A percentile compares a stretch with the other conserved stretches of the same genome.
Conservation (phyloP, 805 yeast species). For the Teunomyces barrocoloradensis region DNA sequence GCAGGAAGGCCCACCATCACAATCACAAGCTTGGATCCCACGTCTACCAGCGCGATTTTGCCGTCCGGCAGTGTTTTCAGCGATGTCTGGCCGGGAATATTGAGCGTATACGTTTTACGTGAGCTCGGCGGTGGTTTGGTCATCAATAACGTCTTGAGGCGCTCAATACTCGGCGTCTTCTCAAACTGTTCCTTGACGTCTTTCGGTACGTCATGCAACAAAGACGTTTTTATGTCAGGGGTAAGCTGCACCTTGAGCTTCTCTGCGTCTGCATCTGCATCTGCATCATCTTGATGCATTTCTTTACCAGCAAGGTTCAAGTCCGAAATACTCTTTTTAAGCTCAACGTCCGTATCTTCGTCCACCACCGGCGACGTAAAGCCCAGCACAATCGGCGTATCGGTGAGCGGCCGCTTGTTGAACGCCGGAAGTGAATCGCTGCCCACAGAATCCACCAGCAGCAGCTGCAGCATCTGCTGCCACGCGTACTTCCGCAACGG, state of each 20-base stretch:
- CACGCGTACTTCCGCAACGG: constrained; percentile 2
- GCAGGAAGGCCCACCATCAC: constrained; percentile 98
- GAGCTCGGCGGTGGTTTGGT: constrained; percentile 39
- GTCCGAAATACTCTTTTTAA: constrained; percentile 38
- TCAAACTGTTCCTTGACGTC: constrained; percentile 36
- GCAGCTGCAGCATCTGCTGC: constrained; percentile 1
- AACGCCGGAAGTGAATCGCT: constrained; percentile 47
- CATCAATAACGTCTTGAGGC: constrained; percentile 32
- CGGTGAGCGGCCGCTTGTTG: constrained; percentile 70
- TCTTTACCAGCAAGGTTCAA: constrained; percentile 31
- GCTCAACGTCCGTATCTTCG: constrained; percentile 19
- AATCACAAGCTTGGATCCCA: constrained; percentile 80
- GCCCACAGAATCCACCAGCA: not conserved
- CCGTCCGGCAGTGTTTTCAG: constrained; percentile 80
- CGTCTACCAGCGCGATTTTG: constrained; percentile 58
- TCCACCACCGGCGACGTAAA: constrained; percentile 53
- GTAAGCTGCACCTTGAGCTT: constrained; percentile 6
- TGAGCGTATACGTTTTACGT: constrained; percentile 76
- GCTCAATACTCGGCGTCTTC: constrained; percentile 41
- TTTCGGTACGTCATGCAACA: constrained; percentile 32
- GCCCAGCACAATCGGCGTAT: constrained; percentile 65
- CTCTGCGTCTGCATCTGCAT: constrained; percentile 1
- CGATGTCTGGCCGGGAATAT: constrained; percentile 88
- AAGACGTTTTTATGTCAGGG: constrained; percentile 7
- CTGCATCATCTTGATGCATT: not conserved